These are phyloP conservation scores for Phyllosticta citribraziliensis DNA, from an alignment of 2,329 filamentous ascomycete species.

Conservation along the genomic window DNA sequence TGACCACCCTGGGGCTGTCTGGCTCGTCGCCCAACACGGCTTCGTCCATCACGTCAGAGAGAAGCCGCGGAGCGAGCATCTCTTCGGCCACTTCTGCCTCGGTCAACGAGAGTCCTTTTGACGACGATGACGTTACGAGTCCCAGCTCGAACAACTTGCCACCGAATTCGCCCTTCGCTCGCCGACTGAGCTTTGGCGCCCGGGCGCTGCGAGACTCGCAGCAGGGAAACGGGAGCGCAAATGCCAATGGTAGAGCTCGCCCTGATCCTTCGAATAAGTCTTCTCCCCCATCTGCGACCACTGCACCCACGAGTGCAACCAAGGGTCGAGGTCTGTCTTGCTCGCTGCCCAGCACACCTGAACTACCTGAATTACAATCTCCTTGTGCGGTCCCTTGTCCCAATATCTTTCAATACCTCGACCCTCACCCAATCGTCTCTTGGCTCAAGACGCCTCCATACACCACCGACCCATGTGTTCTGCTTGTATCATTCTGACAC, in stretches of 20 bases:
- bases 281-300: conserved; percentile 36
- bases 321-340: conserved; percentile 50
- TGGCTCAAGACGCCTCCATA: conserved; percentile 18
- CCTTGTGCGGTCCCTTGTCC: conserved; percentile 21
- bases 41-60: conserved; percentile 29
- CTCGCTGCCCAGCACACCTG: conserved; percentile 24
- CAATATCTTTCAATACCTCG: conserved; percentile 18
- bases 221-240: conserved; percentile 41
- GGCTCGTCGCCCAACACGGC: conserved; percentile 31
- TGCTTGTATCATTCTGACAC: conserved; percentile 35
- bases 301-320: conserved; percentile 31
- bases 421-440: conserved; percentile 20
- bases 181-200: conserved; percentile 83
- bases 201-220: conserved; percentile 66
- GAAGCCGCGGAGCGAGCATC: conserved; percentile 37
- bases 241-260: conserved; percentile 54
- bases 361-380: conserved; percentile 8
- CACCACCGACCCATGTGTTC: conserved; percentile 6
- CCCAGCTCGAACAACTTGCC: conserved; percentile 53
- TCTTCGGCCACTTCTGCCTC: conserved; percentile 37
- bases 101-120: conserved; percentile 42
- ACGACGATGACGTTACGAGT: conserved; percentile 48
- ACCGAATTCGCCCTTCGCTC: conserved; percentile 51
- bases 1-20: conserved; percentile 40
- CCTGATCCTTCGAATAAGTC: conserved; percentile 34